phyloP scores from a whole-genome alignment of 2,329 filamentous ascomycete genomes.

The Pseudogymnoascus sp. region DNA sequence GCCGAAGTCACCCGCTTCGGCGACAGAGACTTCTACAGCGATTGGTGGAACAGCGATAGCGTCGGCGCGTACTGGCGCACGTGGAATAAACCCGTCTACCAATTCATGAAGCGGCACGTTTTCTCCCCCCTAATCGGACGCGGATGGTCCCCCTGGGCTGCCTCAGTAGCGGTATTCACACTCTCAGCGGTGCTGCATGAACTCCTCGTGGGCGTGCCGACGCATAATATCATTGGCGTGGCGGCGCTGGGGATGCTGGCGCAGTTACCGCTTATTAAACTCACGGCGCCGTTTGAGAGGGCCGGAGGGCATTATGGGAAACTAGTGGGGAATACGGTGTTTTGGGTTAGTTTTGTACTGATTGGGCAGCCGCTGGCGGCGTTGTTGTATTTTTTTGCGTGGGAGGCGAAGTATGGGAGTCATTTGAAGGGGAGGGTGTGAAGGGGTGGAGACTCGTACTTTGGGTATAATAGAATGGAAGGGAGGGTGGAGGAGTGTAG shows the following conservation, averaged over 20 bases:
- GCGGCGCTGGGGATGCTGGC: constrained; percentile 92
- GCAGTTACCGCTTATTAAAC: constrained; percentile 76
- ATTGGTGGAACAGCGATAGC: constrained; percentile 94
- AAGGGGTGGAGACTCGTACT: neutral
- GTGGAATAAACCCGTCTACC: constrained; percentile 97
- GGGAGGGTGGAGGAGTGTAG: neutral
- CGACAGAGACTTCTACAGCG: constrained; percentile 89
- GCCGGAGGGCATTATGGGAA: constrained; percentile 67
- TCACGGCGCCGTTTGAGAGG: constrained; percentile 73
- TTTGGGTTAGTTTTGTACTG: constrained; percentile 94
- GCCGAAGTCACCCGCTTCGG: constrained; percentile 86
- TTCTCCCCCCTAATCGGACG: constrained; percentile 81
- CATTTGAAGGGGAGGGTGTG: neutral
- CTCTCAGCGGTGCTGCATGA: constrained; percentile 88
- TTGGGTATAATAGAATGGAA: neutral
- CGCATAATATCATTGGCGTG: constrained; percentile 89
- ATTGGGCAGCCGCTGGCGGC: constrained; percentile 91
- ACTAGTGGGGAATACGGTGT: constrained; percentile 83
- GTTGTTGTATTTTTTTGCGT: constrained; percentile 92
- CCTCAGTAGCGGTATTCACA: constrained; percentile 76
- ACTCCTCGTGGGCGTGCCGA: constrained; percentile 84
- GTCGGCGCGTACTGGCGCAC: constrained; percentile 86
- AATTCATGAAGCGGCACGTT: constrained; percentile 92
- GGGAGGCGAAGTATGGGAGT: constrained; percentile 95
- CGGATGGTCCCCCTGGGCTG: constrained; percentile 62